phyloP scores from a whole-genome alignment of 768 basidiomycete genomes.

The Suillus alpinus region DNA sequence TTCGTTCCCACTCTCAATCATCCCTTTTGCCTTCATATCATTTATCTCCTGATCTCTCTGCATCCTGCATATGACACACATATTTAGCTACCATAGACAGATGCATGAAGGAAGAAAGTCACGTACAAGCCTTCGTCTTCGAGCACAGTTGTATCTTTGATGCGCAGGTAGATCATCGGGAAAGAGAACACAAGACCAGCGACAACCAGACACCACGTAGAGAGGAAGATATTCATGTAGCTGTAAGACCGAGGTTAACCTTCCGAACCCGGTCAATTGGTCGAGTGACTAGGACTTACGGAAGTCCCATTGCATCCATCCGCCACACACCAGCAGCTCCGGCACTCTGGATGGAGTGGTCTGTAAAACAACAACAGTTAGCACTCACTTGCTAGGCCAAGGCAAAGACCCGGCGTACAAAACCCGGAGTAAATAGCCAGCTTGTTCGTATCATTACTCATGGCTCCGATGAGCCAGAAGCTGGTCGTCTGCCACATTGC shows the following conservation, averaged over 20 bases:
- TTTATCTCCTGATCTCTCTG: not conserved
- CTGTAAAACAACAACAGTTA: constrained; percentile 25
- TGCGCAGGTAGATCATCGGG: constrained; percentile 71
- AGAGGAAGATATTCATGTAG: constrained; percentile 70
- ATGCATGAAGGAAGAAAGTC: not conserved
- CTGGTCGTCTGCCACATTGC: constrained; percentile 80
- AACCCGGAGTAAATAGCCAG: constrained; percentile 78
- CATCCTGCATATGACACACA: not conserved
- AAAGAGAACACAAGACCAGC: constrained; percentile 61
- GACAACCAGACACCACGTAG: constrained; percentile 67
- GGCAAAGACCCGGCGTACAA: constrained; percentile 44
- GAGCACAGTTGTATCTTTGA: constrained; percentile 53
- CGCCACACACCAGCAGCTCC: constrained; percentile 73
- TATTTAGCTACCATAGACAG: not conserved
- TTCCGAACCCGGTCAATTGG: not conserved
- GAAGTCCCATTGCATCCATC: constrained; percentile 59
- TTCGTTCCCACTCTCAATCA: not conserved
- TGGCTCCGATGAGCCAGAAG: constrained; percentile 80
- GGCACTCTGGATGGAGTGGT: constrained; percentile 74
- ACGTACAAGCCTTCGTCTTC: constrained; percentile 57
- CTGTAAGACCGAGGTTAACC: constrained; percentile 11
- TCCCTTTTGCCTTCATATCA: not conserved
- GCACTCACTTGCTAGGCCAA: not conserved
- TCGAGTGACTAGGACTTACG: constrained; percentile 42
- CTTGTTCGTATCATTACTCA: constrained; percentile 77